Evolutionary conservation across 1,284 basidiomycete species (phyloP).

Genomic region (Peniophora sp.): DNA sequence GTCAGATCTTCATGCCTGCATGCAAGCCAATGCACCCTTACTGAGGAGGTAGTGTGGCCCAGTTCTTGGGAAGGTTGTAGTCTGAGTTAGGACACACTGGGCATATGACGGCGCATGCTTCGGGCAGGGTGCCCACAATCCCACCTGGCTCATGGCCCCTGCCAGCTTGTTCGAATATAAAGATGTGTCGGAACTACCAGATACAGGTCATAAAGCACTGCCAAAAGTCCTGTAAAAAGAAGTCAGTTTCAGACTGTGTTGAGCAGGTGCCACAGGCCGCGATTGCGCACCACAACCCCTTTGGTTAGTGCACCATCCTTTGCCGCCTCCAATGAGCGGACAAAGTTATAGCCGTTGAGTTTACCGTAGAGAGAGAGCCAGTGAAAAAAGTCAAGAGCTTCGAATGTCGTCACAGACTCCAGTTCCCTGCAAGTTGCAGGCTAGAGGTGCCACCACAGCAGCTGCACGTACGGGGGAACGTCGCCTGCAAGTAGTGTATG

Average conservation of each 20-base stretch:
- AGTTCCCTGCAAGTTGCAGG: not conserved
- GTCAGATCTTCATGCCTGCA: not conserved
- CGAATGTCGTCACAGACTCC: not conserved
- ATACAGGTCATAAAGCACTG: not conserved
- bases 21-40: too few species aligned
- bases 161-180: conserved; percentile 16
- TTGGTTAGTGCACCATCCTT: not conserved
- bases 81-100: conserved; percentile 21
- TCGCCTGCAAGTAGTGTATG: not conserved
- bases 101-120: conserved; percentile 16
- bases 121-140: conserved; percentile 3
- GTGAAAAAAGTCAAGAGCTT: not conserved
- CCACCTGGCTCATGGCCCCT: conserved; percentile 14
- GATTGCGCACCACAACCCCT: not conserved
- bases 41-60: conserved; percentile 7
- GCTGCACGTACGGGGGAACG: not conserved
- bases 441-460: not conserved
- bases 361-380: not conserved
- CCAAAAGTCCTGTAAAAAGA: not conserved
- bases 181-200: conserved; percentile 13
- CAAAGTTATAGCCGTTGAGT: not conserved
- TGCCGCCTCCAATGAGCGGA: not conserved
- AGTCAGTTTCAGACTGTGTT: too few species aligned
- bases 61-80: conserved; percentile 15
- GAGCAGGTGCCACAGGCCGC: too few species aligned